Base-by-base conservation (phyloP, 129 eudicot genomes). In the Erigeron canadensis region DNA sequence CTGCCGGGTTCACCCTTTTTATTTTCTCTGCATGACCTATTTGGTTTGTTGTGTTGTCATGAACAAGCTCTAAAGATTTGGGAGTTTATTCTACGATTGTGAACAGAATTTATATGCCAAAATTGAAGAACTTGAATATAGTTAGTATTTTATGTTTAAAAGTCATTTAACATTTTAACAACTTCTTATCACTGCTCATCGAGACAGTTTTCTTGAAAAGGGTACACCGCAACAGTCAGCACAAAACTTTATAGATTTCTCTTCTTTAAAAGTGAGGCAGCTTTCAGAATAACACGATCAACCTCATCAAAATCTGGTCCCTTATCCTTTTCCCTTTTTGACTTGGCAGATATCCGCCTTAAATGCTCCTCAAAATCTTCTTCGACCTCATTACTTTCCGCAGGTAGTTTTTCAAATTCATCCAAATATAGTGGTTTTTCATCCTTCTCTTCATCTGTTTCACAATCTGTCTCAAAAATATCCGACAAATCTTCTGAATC, bases 401-500 rank as follows among this genome's bases (percentile, higher is more conserved):
- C 48, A 17, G 84, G 87, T 45, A 93, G 48, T 80, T 87, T 93
- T 1, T 85, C 88, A 72, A 93, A 87, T 75, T 22, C 86, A 48
- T 89, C 83, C 78, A 93, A 76, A 79, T 93, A 93, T 62, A 93
- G 88, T 39, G 85, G 84, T 38, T 65, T 74, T 63, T 84, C 88
- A 19, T 42, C 76, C 39, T 77, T 82, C 60, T 77, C 86, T 65
- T 81, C 87, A 46, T 87, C 98, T 4, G 63, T 67, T 41, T 89
- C 95, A 16, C 87, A 75, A 43, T 91, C 96, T 8, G 95, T 86
- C 80, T 93, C 98, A 75, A 93, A 89, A 7, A 93, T 87, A 81
- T 93, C 98, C 2, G 98, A 93, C 72, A 93, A 22, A 53, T 77
- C 91, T 74, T 86, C 96, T 23, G 95, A 87, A 75, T 89, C 96